Percentiles rank a stretch among this genome's conserved stretches.
These are phyloP conservation scores for Axilococcus clingmanii DNA, from an alignment of 139 green algal species.

Conservation along the genomic window DNA sequence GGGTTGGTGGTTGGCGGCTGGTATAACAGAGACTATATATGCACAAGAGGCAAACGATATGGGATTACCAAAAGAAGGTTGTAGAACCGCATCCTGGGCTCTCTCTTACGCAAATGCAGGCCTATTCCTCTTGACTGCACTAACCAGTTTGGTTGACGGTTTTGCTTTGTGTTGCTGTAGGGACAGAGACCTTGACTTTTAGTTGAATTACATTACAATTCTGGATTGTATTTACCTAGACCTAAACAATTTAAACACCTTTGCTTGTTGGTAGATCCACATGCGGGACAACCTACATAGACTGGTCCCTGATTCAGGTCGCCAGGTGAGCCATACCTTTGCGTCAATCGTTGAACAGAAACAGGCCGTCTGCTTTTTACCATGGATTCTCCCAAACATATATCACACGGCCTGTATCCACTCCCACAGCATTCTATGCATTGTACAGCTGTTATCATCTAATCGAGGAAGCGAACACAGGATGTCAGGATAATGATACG, in stretches of 20 bases:
- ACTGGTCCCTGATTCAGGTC: not conserved
- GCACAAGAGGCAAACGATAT: not conserved
- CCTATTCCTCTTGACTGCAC: not conserved
- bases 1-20: conserved; percentile 1
- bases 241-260: conserved; percentile 27
- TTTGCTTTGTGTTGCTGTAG: not conserved
- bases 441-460: conserved; percentile 10
- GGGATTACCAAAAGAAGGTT: not conserved
- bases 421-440: conserved; percentile 12
- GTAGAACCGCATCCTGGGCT: not conserved
- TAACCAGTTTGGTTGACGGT: not conserved
- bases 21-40: not conserved
- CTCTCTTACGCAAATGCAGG: not conserved
- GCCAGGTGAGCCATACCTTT: not conserved
- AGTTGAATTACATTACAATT: conserved; percentile 8
- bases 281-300: conserved; percentile 18
- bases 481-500: not conserved
- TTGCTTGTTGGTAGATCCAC: conserved; percentile 15
- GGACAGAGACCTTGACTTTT: not conserved
- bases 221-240: too few relatives aligned
- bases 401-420: conserved; percentile 12
- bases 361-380: conserved; percentile 8
- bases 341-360: conserved; percentile 7
- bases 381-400: conserved; percentile 20
- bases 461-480: not conserved